These are phyloP conservation scores for Mycocentrospora acerina DNA, from an alignment of 2,329 filamentous ascomycete species.

Conservation along the genomic window DNA sequence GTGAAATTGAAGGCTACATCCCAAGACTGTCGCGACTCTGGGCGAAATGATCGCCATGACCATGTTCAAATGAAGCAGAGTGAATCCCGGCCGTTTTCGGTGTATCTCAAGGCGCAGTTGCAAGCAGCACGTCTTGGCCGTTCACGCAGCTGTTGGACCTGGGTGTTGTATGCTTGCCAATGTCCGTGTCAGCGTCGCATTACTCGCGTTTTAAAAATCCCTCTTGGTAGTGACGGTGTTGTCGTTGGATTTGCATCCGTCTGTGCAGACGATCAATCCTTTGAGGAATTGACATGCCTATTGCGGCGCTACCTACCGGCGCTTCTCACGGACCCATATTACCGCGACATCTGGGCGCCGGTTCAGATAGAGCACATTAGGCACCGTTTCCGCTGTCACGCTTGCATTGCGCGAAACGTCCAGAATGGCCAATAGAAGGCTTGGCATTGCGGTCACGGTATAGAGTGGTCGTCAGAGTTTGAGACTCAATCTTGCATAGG, in stretches of 20 bases:
- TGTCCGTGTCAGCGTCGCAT: neutral
- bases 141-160: neutral
- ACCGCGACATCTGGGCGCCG: no score
- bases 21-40: neutral
- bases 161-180: neutral
- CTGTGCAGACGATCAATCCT: neutral
- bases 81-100: neutral
- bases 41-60: conserved; percentile 3
- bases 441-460: no score
- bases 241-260: neutral
- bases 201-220: neutral
- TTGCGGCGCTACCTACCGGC: conserved; percentile 2
- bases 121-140: conserved; percentile 3
- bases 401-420: no score
- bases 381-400: no score
- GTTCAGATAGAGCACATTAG: no score
- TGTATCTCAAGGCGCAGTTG: conserved; percentile 1
- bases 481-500: no score
- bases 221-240: no score
- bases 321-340: neutral
- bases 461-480: no score
- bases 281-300: conserved; percentile 2
- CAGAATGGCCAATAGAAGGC: no score
- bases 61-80: neutral
- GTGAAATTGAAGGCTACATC: neutral